phyloP scores from a whole-genome alignment of 768 basidiomycete genomes.

The Tylopilus plumbeoviolaceoides region DNA sequence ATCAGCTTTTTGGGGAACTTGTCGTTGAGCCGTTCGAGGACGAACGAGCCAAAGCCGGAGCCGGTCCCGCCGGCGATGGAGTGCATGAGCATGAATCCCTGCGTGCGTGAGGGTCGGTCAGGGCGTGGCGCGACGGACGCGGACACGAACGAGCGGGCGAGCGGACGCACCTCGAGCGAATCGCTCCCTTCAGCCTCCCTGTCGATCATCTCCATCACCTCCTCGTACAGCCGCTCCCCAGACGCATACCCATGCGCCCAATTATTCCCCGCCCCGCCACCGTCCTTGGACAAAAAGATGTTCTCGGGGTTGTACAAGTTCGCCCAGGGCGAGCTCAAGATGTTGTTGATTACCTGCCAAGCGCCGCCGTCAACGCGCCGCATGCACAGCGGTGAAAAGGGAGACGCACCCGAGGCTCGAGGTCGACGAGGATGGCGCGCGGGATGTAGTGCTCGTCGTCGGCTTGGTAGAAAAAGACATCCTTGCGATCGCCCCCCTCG shows the following conservation, averaged over 20 bases:
- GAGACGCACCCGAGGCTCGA: slow-evolving; percentile 84
- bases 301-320: slow-evolving; percentile 95
- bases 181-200: slow-evolving; percentile 98
- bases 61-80: slow-evolving; percentile 99
- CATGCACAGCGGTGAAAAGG: background rate
- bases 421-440: slow-evolving; percentile 90
- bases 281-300: slow-evolving; percentile 92
- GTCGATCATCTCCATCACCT: slow-evolving; percentile 99
- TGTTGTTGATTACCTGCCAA: slow-evolving; percentile 90
- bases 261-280: slow-evolving; percentile 99
- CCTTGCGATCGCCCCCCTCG: slow-evolving; percentile 93
- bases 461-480: slow-evolving; percentile 99
- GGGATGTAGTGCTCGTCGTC: slow-evolving; percentile 99
- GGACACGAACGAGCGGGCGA: too few relatives aligned
- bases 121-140: background rate
- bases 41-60: slow-evolving; percentile 96
- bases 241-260: slow-evolving; percentile 95
- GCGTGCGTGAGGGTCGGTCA: background rate
- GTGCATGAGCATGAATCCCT: slow-evolving; percentile 99
- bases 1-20: slow-evolving; percentile 99
- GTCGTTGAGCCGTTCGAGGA: slow-evolving; percentile 94
- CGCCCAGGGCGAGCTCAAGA: slow-evolving; percentile 82
- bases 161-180: slow-evolving; percentile 73
- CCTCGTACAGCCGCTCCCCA: slow-evolving; percentile 90
- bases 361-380: background rate